Percentiles rank a stretch among this genome's conserved stretches.
These are phyloP conservation scores for Flammula alnicola DNA, from an alignment of 1,284 basidiomycete genomes.

Conservation along the genomic window DNA sequence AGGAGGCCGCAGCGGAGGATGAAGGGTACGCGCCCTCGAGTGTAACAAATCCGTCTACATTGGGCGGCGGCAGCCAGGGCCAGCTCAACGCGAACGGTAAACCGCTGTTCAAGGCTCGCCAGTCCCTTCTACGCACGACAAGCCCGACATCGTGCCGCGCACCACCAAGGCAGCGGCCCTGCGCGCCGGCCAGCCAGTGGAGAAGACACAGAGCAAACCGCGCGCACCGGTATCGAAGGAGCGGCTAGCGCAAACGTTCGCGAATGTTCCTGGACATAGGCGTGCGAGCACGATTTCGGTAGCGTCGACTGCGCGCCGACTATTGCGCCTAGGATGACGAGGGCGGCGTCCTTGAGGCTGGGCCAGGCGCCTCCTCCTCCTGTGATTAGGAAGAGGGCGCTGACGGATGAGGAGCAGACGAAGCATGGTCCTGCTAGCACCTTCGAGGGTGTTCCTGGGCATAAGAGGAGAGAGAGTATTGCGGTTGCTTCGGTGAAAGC, in stretches of 20 bases:
- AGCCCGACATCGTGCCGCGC: constrained; percentile 77
- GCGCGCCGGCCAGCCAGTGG: constrained; percentile 58
- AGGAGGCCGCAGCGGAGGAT: constrained; percentile 38
- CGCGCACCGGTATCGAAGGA: constrained; percentile 61
- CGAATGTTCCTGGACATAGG: constrained; percentile 79
- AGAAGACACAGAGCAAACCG: constrained; percentile 40
- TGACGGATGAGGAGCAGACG: constrained; percentile 29
- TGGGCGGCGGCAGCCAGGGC: constrained; percentile 35
- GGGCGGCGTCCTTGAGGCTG: constrained; percentile 69
- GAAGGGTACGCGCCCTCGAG: constrained; percentile 48
- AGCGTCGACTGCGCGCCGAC: constrained; percentile 75
- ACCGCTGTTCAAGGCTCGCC: constrained; percentile 70
- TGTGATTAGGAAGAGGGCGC: constrained; percentile 35
- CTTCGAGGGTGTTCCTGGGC: constrained; percentile 82
- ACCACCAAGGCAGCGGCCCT: constrained; percentile 79
- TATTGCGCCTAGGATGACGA: constrained; percentile 75
- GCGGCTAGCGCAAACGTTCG: constrained; percentile 63
- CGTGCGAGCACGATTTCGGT: constrained; percentile 66
- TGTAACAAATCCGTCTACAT: constrained; percentile 46
- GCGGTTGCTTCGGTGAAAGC: constrained; percentile 65
- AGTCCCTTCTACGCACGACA: constrained; percentile 62
- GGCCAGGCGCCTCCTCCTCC: constrained; percentile 49
- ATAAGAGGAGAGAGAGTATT: constrained; percentile 77
- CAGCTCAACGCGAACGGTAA: constrained; percentile 46
- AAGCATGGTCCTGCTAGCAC: constrained; percentile 33